Percentiles rank a stretch among this genome's conserved stretches.
phyloP scores from a whole-genome alignment of 495 filamentous ascomycete genomes.

The Xylaria bambusicola region DNA sequence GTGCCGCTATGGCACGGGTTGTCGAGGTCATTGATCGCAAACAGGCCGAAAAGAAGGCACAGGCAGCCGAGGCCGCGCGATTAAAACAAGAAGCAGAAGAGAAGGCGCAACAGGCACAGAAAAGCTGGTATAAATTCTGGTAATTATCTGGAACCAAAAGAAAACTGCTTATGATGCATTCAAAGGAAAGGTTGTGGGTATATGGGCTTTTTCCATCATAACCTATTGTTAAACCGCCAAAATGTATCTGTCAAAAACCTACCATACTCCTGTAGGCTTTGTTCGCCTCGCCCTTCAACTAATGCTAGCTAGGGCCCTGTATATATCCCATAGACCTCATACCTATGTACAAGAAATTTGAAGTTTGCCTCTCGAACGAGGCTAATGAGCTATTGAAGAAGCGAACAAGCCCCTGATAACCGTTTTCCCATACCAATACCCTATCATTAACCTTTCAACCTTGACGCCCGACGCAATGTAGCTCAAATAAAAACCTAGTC shows the following conservation, averaged over 20 bases:
- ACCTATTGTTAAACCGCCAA: constrained; percentile 5
- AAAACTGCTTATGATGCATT: constrained; percentile 10
- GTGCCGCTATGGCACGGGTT: constrained; percentile 74
- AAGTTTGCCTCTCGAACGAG: not conserved
- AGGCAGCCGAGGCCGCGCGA: constrained; percentile 51
- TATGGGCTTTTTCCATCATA: not conserved
- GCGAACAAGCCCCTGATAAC: not conserved
- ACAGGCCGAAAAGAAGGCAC: constrained; percentile 63
- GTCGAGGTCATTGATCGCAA: constrained; percentile 78
- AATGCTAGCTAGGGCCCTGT: not conserved
- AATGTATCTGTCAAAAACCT: constrained; percentile 7
- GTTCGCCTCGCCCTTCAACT: not conserved
- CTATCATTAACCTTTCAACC: not conserved
- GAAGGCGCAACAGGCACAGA: constrained; percentile 48
- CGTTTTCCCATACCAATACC: constrained; percentile 1
- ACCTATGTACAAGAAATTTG: not conserved
- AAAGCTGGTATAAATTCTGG: constrained; percentile 56
- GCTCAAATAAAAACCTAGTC: not conserved
- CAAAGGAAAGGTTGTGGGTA: constrained; percentile 1
- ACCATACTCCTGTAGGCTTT: not conserved
- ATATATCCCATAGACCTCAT: constrained; percentile 3
- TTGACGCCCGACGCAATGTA: not conserved
- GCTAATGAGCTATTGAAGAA: not conserved
- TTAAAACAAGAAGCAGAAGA: constrained; percentile 44
- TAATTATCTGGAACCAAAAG: constrained; percentile 28